Evolutionary conservation across 2,329 filamentous ascomycete species (phyloP).

Genomic region (Claviceps capensis): DNA sequence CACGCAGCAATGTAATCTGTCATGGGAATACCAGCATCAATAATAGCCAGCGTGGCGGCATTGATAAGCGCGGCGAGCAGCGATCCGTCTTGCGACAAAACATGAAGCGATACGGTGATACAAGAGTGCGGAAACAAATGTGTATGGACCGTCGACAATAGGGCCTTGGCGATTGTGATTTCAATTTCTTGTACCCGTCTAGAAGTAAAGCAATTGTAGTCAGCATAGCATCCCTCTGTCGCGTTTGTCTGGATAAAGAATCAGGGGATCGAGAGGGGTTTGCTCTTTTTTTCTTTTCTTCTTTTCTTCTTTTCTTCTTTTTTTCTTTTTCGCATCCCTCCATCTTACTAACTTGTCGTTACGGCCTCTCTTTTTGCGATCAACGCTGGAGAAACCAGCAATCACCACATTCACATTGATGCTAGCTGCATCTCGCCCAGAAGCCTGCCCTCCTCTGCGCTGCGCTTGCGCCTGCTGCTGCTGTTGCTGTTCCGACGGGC

Average conservation of each 20-base stretch:
- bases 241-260: neutral
- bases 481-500: constrained; percentile 55
- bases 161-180: constrained; percentile 63
- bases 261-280: neutral
- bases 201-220: neutral
- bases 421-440: constrained; percentile 33
- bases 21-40: constrained; percentile 95
- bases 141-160: constrained; percentile 66
- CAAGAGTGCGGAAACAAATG: constrained; percentile 80
- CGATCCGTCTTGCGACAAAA: constrained; percentile 81
- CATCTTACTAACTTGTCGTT: constrained; percentile 57
- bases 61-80: constrained; percentile 84
- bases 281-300: no score
- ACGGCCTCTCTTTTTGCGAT: constrained; percentile 62
- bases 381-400: constrained; percentile 77
- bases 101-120: constrained; percentile 71
- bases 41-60: constrained; percentile 76
- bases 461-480: constrained; percentile 49
- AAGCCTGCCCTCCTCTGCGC: constrained; percentile 27
- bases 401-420: constrained; percentile 73
- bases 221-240: neutral
- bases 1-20: constrained; percentile 79
- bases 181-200: constrained; percentile 74
- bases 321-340: neutral
- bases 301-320: no score